Conservation (phyloP, 306 rosid genomes). For the Aeschynomene evenia region DNA sequence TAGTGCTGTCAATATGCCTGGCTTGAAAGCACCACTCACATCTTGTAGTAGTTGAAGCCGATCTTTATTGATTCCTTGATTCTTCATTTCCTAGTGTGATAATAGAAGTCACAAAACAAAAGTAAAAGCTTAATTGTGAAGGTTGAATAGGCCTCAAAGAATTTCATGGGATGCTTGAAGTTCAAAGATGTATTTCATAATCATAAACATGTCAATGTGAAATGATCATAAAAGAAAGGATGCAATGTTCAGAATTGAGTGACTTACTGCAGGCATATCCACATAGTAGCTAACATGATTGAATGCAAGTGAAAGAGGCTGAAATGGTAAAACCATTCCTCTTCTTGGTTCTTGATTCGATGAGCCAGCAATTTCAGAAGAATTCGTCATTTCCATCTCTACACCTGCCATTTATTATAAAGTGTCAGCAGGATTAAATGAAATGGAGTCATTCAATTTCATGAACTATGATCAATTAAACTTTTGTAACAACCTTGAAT, state of each 20-base stretch:
- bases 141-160: not conserved
- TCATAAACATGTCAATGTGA: not conserved
- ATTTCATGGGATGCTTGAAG: not conserved
- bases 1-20: constrained; percentile 61
- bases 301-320: constrained; percentile 59
- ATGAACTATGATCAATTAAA: not conserved
- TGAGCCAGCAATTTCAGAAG: not conserved
- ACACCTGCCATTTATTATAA: not conserved
- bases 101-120: not conserved
- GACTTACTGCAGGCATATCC: constrained; percentile 66
- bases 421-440: not conserved
- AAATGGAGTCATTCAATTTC: not conserved
- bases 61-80: constrained; percentile 40
- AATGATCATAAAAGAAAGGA: not conserved
- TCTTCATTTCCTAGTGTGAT: constrained; percentile 58
- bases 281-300: constrained; percentile 64
- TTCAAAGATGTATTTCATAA: not conserved
- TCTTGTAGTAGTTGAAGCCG: constrained; percentile 62
- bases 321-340: constrained; percentile 71
- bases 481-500: not conserved
- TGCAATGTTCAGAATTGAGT: not conserved
- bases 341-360: constrained; percentile 1
- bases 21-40: constrained; percentile 65
- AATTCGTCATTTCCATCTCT: constrained; percentile 31
- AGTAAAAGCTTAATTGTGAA: not conserved